These are phyloP conservation scores for Chamaecyparis obtusa DNA, from an alignment of 75 land plant species.

Conservation along the genomic window DNA sequence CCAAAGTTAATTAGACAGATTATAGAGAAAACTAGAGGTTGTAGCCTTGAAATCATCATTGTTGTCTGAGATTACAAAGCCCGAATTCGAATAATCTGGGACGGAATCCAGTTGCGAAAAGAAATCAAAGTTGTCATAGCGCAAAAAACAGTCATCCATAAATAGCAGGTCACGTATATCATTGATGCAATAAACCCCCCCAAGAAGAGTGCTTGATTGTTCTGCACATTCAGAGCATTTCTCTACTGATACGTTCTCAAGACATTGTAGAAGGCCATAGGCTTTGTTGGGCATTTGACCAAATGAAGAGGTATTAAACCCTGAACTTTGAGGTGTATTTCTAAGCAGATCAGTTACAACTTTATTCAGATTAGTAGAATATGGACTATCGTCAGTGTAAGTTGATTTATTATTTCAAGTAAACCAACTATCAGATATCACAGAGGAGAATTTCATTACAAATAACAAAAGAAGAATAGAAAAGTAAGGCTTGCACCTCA, in stretches of 20 bases:
- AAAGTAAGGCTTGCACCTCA: not conserved
- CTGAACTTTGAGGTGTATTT: not conserved
- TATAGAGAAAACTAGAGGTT: not conserved
- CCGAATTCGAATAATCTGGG: too few relatives aligned
- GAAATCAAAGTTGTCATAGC: not conserved
- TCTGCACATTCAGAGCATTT: not conserved
- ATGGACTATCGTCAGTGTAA: not conserved
- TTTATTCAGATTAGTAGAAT: not conserved
- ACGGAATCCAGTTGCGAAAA: not conserved
- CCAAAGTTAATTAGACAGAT: not conserved
- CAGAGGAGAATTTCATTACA: not conserved
- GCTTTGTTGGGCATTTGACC: not conserved
- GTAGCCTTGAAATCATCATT: not conserved
- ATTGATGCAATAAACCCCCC: not conserved
- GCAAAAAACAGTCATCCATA: slow-evolving; percentile 9
- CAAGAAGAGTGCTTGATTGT: not conserved
- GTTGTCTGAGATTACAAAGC: too few relatives aligned
- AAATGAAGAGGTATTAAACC: not conserved
- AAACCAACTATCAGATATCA: not conserved
- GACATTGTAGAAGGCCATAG: not conserved
- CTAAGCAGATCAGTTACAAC: not conserved
- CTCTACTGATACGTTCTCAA: not conserved
- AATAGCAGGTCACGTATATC: not conserved
- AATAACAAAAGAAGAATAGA: not conserved
- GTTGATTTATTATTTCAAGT: not conserved